Percentiles rank a stretch among this genome's conserved stretches.
These are phyloP conservation scores for Pseudogymnoascus sp. DNA, from an alignment of 2,329 filamentous ascomycete genomes.

Conservation along the genomic window DNA sequence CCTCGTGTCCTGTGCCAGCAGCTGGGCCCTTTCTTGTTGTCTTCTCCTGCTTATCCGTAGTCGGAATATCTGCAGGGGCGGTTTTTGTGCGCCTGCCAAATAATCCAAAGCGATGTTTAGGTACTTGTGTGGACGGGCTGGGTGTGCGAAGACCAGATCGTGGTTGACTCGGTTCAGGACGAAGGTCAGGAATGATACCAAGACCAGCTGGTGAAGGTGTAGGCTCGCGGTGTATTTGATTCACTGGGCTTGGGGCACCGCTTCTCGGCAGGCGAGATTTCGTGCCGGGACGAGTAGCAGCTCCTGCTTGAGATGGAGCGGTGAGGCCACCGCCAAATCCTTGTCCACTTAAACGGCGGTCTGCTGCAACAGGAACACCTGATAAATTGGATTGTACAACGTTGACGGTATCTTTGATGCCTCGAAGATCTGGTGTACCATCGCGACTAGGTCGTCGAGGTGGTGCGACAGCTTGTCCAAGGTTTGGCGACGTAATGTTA, in stretches of 20 bases:
- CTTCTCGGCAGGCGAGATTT: constrained; percentile 30
- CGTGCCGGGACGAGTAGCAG: constrained; percentile 30
- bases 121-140: constrained; percentile 49
- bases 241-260: constrained; percentile 29
- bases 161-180: constrained; percentile 16
- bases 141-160: constrained; percentile 36
- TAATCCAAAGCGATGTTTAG: constrained; percentile 64
- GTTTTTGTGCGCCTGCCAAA: constrained; percentile 69
- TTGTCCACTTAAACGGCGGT: constrained; percentile 21
- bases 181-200: constrained; percentile 27
- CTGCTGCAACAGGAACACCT: constrained; percentile 41
- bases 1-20: constrained; percentile 92
- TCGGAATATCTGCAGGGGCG: constrained; percentile 39
- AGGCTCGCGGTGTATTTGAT: constrained; percentile 25
- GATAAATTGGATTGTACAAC: constrained; percentile 36
- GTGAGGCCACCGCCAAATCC: constrained; percentile 14
- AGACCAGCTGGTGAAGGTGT: constrained; percentile 24
- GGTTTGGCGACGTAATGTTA: constrained; percentile 25
- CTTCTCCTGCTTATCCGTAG: constrained; percentile 52
- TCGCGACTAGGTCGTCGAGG: constrained; percentile 62
- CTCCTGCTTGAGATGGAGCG: constrained; percentile 23
- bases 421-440: constrained; percentile 56
- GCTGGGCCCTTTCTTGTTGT: constrained; percentile 66
- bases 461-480: constrained; percentile 24
- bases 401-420: not conserved